Conservation (phyloP, 768 basidiomycete genomes). For the Heimioporus sp. region DNA sequence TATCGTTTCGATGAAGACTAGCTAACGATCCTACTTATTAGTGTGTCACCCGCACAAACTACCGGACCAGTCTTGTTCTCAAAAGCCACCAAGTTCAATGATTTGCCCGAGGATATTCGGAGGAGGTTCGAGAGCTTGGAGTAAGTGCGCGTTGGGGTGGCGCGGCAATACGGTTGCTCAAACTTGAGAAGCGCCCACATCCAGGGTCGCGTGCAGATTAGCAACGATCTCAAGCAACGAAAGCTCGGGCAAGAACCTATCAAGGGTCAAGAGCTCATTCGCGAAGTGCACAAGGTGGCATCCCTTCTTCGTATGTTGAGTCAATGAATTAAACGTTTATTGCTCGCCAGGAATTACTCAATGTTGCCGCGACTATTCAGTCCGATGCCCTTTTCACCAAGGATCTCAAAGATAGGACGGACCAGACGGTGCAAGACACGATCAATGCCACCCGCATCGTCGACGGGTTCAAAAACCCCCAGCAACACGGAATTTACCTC, state of each 20-base stretch:
- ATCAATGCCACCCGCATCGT: slow-evolving; percentile 75
- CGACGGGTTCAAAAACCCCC: slow-evolving; percentile 75
- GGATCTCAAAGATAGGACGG: slow-evolving; percentile 72
- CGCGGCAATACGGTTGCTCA: not conserved
- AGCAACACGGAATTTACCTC: slow-evolving; percentile 64
- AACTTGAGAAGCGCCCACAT: slow-evolving; percentile 54
- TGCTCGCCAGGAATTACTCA: slow-evolving; percentile 56
- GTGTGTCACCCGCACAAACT: slow-evolving; percentile 29
- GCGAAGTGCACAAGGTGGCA: slow-evolving; percentile 61
- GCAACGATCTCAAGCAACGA: slow-evolving; percentile 73
- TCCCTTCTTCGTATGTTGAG: not conserved
- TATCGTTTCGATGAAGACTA: not conserved
- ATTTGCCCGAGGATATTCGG: slow-evolving; percentile 69
- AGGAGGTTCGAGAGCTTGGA: slow-evolving; percentile 67
- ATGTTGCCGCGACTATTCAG: slow-evolving; percentile 58
- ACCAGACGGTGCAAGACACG: slow-evolving; percentile 77
- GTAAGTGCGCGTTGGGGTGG: slow-evolving; percentile 40
- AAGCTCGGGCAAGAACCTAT: slow-evolving; percentile 73
- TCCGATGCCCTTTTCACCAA: slow-evolving; percentile 64
- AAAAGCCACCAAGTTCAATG: slow-evolving; percentile 75
- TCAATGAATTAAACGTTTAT: too few relatives aligned
- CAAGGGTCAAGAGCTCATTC: slow-evolving; percentile 70
- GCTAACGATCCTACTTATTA: slow-evolving; percentile 15
- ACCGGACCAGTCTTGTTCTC: slow-evolving; percentile 33
- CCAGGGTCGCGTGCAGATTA: slow-evolving; percentile 77